A percentile compares a stretch with the other conserved stretches of the same genome.
phyloP scores from a whole-genome alignment of 2,329 filamentous ascomycete species.

The Thyridium curvatum region DNA sequence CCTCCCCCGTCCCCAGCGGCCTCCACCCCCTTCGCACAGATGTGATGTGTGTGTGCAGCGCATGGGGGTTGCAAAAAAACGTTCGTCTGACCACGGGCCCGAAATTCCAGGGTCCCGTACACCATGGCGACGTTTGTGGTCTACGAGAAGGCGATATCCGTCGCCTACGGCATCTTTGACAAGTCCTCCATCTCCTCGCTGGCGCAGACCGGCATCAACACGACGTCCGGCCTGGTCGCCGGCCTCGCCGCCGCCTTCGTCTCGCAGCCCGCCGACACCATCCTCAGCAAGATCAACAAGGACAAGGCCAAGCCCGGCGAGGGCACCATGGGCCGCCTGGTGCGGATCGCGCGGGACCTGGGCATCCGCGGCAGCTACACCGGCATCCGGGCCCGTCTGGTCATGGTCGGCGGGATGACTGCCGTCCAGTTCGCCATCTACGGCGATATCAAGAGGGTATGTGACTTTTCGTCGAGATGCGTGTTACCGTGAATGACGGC shows the following conservation, averaged over 20 bases:
- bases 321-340: slow-evolving; percentile 58
- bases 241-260: slow-evolving; percentile 68
- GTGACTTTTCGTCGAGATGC: not conserved
- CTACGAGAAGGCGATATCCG: slow-evolving; percentile 57
- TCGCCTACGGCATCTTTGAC: slow-evolving; percentile 13
- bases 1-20: no score
- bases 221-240: slow-evolving; percentile 64
- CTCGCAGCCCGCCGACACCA: slow-evolving; percentile 70
- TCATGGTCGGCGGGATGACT: slow-evolving; percentile 62
- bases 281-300: slow-evolving; percentile 77
- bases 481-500: not conserved
- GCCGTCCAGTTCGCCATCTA: slow-evolving; percentile 69
- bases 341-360: slow-evolving; percentile 68
- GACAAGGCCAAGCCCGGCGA: slow-evolving; percentile 64
- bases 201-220: slow-evolving; percentile 54
- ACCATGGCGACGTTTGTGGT: slow-evolving; percentile 88
- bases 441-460: slow-evolving; percentile 25
- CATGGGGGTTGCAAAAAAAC: no score
- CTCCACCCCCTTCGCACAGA: no score
- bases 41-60: no score
- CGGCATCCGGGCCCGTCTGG: slow-evolving; percentile 64
- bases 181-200: slow-evolving; percentile 18
- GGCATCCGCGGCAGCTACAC: slow-evolving; percentile 59
- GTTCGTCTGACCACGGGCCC: not conserved
- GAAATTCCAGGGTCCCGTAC: slow-evolving; percentile 61